Evolutionary conservation across 306 rosid species (phyloP).

Genomic region (Inga oerstediana): DNA sequence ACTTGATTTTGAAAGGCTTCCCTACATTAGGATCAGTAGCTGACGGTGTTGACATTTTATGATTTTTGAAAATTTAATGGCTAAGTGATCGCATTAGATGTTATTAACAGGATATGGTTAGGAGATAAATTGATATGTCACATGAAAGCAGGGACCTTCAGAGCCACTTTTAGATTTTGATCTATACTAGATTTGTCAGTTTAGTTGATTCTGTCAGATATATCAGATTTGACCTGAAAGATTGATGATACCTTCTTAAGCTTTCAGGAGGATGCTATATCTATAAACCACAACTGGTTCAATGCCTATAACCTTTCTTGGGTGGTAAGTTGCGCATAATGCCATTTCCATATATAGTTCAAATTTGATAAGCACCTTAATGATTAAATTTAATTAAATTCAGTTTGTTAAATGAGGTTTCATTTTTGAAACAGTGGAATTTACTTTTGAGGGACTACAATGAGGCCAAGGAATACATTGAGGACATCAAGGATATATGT

Average conservation of each 20-base stretch:
- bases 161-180: neutral
- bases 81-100: slow-evolving; percentile 16
- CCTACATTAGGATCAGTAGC: neutral
- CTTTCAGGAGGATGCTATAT: slow-evolving; percentile 92
- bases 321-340: slow-evolving; percentile 65
- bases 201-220: slow-evolving; percentile 26
- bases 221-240: slow-evolving; percentile 22
- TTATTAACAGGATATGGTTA: neutral
- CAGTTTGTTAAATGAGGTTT: slow-evolving; percentile 12
- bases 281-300: slow-evolving; percentile 98
- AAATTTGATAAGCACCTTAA: neutral
- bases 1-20: slow-evolving; percentile 27
- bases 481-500: slow-evolving; percentile 88
- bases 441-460: slow-evolving; percentile 78
- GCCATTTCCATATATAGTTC: slow-evolving; percentile 1
- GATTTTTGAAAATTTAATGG: neutral
- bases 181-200: slow-evolving; percentile 5
- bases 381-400: neutral
- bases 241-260: slow-evolving; percentile 30
- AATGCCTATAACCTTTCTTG: slow-evolving; percentile 77
- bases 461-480: slow-evolving; percentile 90
- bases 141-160: neutral
- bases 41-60: neutral
- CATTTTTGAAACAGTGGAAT: slow-evolving; percentile 66
- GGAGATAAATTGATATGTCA: neutral